A percentile compares a stretch with the other conserved stretches of the same genome.
phyloP scores from a whole-genome alignment of 371 early-diverging fungal species.

The Mucor velutinosus region DNA sequence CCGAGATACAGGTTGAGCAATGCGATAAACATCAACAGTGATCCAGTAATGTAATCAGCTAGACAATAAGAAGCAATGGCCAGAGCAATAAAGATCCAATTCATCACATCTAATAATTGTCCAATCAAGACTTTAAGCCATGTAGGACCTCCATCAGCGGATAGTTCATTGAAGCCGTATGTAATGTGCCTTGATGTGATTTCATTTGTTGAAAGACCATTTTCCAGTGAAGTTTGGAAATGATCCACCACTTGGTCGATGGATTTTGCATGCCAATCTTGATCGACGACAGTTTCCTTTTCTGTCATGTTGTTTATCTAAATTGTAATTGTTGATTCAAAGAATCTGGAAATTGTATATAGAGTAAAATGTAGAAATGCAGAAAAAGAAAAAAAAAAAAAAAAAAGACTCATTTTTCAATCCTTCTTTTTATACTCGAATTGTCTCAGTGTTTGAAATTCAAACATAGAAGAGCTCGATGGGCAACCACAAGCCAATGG shows the following conservation, averaged over 20 bases:
- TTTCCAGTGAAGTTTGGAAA: constrained; percentile 56
- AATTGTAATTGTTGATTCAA: neutral
- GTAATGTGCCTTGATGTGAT: constrained; percentile 53
- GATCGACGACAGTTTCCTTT: neutral
- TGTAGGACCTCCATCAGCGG: constrained; percentile 59
- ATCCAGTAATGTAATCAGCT: constrained; percentile 67
- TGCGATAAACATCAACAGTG: constrained; percentile 73
- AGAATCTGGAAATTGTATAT: neutral
- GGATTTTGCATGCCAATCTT: constrained; percentile 25
- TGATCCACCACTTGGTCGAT: constrained; percentile 55
- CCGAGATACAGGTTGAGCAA: constrained; percentile 81
- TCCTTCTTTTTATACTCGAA: neutral
- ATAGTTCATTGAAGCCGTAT: constrained; percentile 79
- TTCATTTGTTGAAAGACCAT: constrained; percentile 64
- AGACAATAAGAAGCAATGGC: constrained; percentile 58
- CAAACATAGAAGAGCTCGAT: neutral
- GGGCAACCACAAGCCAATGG: neutral
- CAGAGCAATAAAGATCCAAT: constrained; percentile 78
- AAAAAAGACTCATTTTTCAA: neutral
- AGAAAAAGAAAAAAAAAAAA: neutral
- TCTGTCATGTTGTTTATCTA: neutral
- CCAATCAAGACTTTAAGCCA: constrained; percentile 74
- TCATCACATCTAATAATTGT: constrained; percentile 86
- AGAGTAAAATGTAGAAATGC: neutral
- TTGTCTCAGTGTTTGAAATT: neutral